Base-by-base conservation (phyloP, 2,329 filamentous ascomycete genomes). In the Pestalotiopsis sp. region DNA sequence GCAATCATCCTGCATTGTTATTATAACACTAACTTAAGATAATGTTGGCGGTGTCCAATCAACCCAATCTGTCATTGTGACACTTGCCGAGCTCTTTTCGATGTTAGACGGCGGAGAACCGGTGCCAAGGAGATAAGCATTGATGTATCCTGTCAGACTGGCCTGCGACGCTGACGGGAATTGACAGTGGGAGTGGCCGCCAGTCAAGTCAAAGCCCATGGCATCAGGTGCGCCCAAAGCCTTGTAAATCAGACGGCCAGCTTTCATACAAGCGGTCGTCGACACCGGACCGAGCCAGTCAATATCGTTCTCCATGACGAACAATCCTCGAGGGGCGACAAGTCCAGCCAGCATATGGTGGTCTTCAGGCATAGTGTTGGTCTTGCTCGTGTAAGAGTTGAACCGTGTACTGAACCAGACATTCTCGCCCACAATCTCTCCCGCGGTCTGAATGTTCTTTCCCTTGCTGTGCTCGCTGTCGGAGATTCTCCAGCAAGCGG, bases 341-440 rank as follows among this genome's bases (percentile, higher is more conserved):
- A 90, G 79, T 36, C 83, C 87, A 12, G 87, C 87, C 20, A 89
- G 81, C 76, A 87, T 78, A 78, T 90, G 87, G 78, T 90, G 87
- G 75, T 89, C 87, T 71, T 84, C 83, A 67, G 87, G 86, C 49
- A 88, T 80, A 23, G 77, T 80, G 65, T 74, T 80, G 23, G 84
- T 82, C 70, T 81, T 80, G 70, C 79, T 81, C 64, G 82, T 82
- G 77, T 87, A 88, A 4, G 77, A 69, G 77, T 90, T 83, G 76
- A 91, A 87, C 63, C 80, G 79, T 39, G 80, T 80, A 66, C 86
- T 87, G 82, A 90, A 90, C 88, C 89, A 91, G 23, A 88, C 86
- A 73, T 90, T 90, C 80, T 90, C 88, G 41, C 79, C 80, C 4
- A 90, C 81, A 71, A 90, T 90, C 79, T 90, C 80, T 36, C 80